Evolutionary conservation across 2,329 filamentous ascomycete genomes (phyloP).

Genomic region (Fusarium sterilihyphosum): DNA sequence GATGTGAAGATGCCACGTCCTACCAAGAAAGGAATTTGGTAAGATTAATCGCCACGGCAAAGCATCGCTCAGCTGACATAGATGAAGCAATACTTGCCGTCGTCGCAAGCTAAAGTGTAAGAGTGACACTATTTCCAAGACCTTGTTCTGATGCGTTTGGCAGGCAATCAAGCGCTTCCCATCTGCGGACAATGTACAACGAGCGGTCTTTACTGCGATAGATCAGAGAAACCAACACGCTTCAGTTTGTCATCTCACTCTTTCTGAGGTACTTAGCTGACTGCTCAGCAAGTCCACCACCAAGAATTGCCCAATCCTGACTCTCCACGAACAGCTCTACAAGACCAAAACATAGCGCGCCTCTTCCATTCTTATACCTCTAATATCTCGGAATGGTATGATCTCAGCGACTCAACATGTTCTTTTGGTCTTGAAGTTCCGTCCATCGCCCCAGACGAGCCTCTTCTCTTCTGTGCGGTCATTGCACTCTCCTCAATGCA

Average conservation of each 20-base stretch:
- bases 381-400: slow-evolving; percentile 57
- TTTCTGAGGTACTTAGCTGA: not conserved
- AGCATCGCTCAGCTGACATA: not conserved
- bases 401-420: slow-evolving; percentile 53
- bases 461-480: slow-evolving; percentile 56
- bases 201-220: slow-evolving; percentile 48
- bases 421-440: slow-evolving; percentile 52
- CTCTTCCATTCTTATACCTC: slow-evolving; percentile 54
- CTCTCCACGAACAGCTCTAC: slow-evolving; percentile 44
- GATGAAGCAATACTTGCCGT: slow-evolving; percentile 50
- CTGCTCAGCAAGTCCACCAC: not conserved
- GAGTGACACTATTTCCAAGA: not conserved
- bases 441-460: slow-evolving; percentile 49
- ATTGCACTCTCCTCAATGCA: slow-evolving; percentile 58
- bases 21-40: slow-evolving; percentile 37
- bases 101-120: slow-evolving; percentile 51
- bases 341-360: slow-evolving; percentile 45
- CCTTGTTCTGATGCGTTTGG: not conserved
- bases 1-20: slow-evolving; percentile 33
- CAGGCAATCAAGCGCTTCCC: slow-evolving; percentile 48
- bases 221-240: slow-evolving; percentile 35
- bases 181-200: slow-evolving; percentile 48
- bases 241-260: slow-evolving; percentile 4
- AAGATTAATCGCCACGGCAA: accelerated
- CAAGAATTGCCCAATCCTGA: slow-evolving; percentile 10